Conservation (phyloP, 2,329 filamentous ascomycete species). For the Acarospora socialis region DNA sequence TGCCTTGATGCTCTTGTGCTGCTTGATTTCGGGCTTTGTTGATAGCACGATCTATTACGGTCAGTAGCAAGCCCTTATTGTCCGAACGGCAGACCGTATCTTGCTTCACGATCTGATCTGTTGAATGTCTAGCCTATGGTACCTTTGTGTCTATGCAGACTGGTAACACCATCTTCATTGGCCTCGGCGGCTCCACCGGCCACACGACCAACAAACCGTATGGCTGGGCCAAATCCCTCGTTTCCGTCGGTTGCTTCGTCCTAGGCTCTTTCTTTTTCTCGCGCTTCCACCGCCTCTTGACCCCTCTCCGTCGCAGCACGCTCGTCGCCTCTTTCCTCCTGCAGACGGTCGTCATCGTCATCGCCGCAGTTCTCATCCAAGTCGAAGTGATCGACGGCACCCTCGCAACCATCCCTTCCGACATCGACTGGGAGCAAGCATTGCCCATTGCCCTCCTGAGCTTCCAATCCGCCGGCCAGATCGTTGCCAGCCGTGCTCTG, state of each 20-base stretch:
- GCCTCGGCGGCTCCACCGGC: slow-evolving; percentile 10
- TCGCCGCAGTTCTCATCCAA: slow-evolving; percentile 19
- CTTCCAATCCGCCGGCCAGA: slow-evolving; percentile 22
- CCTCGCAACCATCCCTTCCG: slow-evolving; percentile 2
- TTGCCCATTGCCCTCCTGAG: slow-evolving; percentile 20
- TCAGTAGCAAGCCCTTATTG: too few relatives aligned
- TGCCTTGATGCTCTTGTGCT: too few relatives aligned
- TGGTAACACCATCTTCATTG: slow-evolving; percentile 14
- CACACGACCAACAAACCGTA: slow-evolving; percentile 15
- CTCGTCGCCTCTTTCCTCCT: slow-evolving; percentile 20
- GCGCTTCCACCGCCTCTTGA: slow-evolving; percentile 19
- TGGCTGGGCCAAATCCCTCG: slow-evolving; percentile 31
- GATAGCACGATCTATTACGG: too few relatives aligned
- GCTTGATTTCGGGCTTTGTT: too few relatives aligned
- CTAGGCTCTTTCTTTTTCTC: slow-evolving; percentile 29
- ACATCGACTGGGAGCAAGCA: slow-evolving; percentile 9
- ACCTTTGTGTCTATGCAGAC: slow-evolving; percentile 15
- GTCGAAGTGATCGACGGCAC: slow-evolving; percentile 16
- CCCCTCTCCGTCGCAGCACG: slow-evolving; percentile 15
- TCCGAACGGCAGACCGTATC: too few relatives aligned
- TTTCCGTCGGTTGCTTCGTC: slow-evolving; percentile 29
- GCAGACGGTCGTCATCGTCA: slow-evolving; percentile 18
- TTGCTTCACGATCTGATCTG: too few relatives aligned
- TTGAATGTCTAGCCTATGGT: slow-evolving; percentile 13
- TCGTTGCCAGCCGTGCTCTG: slow-evolving; percentile 18